Percentiles rank a stretch among this genome's conserved stretches.
These are phyloP conservation scores for Mycocentrospora acerina DNA, from an alignment of 2,329 filamentous ascomycete species.

Conservation along the genomic window DNA sequence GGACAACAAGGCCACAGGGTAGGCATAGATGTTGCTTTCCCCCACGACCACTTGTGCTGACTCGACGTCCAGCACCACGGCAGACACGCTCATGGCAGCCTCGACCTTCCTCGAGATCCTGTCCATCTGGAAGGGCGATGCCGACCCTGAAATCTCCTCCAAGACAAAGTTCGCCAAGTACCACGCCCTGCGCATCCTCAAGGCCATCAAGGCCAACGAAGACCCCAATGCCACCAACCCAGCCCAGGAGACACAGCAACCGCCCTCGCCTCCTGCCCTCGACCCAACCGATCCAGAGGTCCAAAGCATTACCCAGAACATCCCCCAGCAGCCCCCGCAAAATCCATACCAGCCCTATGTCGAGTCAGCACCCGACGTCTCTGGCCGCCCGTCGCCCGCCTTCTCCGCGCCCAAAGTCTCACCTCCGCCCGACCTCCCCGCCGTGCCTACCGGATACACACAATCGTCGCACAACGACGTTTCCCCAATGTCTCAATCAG, in stretches of 20 bases:
- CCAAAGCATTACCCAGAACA: conserved; percentile 50
- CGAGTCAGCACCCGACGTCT: conserved; percentile 62
- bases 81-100: conserved; percentile 89
- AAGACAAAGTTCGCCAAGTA: conserved; percentile 98
- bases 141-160: conserved; percentile 72
- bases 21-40: conserved; percentile 16
- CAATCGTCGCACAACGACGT: conserved; percentile 49
- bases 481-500: conserved; percentile 54
- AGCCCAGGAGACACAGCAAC: conserved; percentile 53
- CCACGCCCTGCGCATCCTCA: conserved; percentile 87
- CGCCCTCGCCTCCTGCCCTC: conserved; percentile 47
- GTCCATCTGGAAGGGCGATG: conserved; percentile 72
- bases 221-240: conserved; percentile 94
- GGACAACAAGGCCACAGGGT: conserved; percentile 82
- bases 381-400: conserved; percentile 47
- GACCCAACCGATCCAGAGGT: conserved; percentile 68
- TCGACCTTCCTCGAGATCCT: conserved; percentile 89
- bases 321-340: conserved; percentile 22
- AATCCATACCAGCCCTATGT: conserved; percentile 54
- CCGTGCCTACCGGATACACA: conserved; percentile 33
- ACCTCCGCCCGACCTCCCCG: conserved; percentile 40
- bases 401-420: conserved; percentile 48
- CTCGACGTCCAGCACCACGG: conserved; percentile 68
- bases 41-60: conserved; percentile 6
- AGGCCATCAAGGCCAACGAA: conserved; percentile 84